phyloP scores from a whole-genome alignment of 106 monocot genomes.

The Amphibolis antarctica region DNA sequence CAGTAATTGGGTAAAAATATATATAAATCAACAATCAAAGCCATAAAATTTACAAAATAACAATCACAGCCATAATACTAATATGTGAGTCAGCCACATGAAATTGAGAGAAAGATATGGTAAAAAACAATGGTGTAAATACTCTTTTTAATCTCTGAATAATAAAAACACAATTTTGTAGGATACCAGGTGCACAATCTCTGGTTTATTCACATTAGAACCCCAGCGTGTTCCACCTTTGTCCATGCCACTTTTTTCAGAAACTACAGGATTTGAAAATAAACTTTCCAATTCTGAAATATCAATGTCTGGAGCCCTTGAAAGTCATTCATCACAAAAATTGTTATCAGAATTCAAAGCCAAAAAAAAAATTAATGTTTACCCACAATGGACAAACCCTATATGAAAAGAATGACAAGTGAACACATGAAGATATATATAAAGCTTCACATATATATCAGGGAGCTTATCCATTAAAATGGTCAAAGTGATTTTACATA shows the following conservation, averaged over 20 bases:
- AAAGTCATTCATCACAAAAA: slow-evolving; percentile 1
- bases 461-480: too few species aligned
- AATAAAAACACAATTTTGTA: not conserved
- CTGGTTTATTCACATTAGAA: slow-evolving; percentile 61
- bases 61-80: too few species aligned
- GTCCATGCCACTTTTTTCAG: slow-evolving; percentile 30
- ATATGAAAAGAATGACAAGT: not conserved
- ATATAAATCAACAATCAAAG: too few species aligned
- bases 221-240: slow-evolving; percentile 59
- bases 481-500: too few species aligned
- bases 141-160: too few species aligned
- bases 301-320: slow-evolving; percentile 96
- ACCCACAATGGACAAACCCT: not conserved
- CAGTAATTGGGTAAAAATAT: too few species aligned
- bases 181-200: slow-evolving; percentile 82
- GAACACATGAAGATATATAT: not conserved
- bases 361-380: not conserved
- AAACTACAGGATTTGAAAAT: slow-evolving; percentile 55
- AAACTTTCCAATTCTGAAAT: slow-evolving; percentile 83
- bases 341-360: slow-evolving; percentile 7
- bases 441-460: too few species aligned
- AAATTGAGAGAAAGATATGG: too few species aligned
- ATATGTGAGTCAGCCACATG: too few species aligned
- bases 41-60: too few species aligned
- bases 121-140: too few species aligned